Evolutionary conservation across 306 rosid genomes (phyloP), one percentile per base, ranked within the genome.

Genomic region (Inga leiocalycina): DNA sequence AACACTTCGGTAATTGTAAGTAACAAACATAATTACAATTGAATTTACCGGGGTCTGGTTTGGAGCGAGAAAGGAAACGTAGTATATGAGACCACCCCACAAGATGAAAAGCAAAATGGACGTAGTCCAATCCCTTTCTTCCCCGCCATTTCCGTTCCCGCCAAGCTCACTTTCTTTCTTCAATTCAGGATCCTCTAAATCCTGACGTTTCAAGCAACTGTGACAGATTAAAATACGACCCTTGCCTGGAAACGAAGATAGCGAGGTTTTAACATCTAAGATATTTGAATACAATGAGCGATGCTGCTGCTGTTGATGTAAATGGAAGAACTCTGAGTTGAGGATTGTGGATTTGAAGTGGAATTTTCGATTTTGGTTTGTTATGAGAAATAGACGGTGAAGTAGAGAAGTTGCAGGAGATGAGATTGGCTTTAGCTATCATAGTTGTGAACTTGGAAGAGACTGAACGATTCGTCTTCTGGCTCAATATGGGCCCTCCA

Each of bases 11-110:
- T 20, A 57, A 57, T 57, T 57, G 64, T 3, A 59, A 59, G 65
- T 22, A 22, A 59, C 32, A 59, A 44, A 49, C 16, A 76, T 46
- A 46, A 6, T 4, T 20, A 45, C 22, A 22, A 12, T 61, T 20
- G 10, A 46, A 37, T 45, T 19, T 89, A 95, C 99, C 91, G 98
- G 99, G 27, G 99, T 96, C 75, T 92, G 98, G 82, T 96, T 86
- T 17, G 99, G 99, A 20, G 98, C 5, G 78, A 96, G 93, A 83
- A 82, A 84, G 86, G 83, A 89, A 68, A 89, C 93, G 75, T 96
- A 96, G 78, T 82, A 96, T 84, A 96, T 20, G 35, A 96, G 92
- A 8, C 78, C 97, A 57, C 85, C 93, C 99, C 99, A 96, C 66
- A 96, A 81, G 32, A 86, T 75, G 83, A 87, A 88, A 35, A 96